Base-by-base conservation (phyloP, 192 early-diverging fungal species). In the Dissophora ornata region DNA sequence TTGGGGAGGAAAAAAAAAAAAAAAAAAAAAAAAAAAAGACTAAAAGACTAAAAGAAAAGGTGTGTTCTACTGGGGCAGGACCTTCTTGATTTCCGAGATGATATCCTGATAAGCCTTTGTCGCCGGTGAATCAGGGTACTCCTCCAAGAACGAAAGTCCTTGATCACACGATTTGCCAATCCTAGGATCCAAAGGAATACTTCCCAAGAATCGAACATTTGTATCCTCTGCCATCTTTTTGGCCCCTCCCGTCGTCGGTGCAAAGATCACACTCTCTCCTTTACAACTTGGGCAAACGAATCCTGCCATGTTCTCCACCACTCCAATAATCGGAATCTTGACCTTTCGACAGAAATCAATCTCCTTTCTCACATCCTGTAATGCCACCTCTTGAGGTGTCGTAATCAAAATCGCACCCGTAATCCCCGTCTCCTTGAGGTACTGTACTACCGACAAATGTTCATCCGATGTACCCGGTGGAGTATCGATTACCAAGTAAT, bases 381-480 rank as follows among this genome's bases (percentile, higher is more conserved):
- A 56, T 0, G 91, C 88, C 0, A 94, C 89, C 49, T 93, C 94
- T 77, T 97, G 96, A n/a, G 96, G 97, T 15, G 97, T 98, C 5
- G 96, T 97, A 16, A 98, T 90, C 12, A 98, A 58, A 34, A 98
- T 87, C 4, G 97, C 95, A 4, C 97, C 97, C 32, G 90, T 91
- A 36, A 95, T 92, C 1, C 91, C 89, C 53, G 83, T 86, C 13
- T 90, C 86, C 33, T 89, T 84, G 25, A 99, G 69, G 69, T 90
- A 86, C 67, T 94, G 90, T 0, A 90, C 89, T 2, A 98, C 86
- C 18, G 95, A 91, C 56, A 99, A 80, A 67, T 99, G 97, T 78
- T 99, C 97, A 79, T 99, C 97, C 1, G 94, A 94, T 3, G 97
- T 99, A 22, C 97, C 94, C 5, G 97, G 97, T 7, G 97, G 97